Percentiles rank a stretch among this genome's conserved stretches.
These are phyloP conservation scores for Sporothrix dimorphospora DNA, from an alignment of 2,329 filamentous ascomycete genomes.

Conservation along the genomic window DNA sequence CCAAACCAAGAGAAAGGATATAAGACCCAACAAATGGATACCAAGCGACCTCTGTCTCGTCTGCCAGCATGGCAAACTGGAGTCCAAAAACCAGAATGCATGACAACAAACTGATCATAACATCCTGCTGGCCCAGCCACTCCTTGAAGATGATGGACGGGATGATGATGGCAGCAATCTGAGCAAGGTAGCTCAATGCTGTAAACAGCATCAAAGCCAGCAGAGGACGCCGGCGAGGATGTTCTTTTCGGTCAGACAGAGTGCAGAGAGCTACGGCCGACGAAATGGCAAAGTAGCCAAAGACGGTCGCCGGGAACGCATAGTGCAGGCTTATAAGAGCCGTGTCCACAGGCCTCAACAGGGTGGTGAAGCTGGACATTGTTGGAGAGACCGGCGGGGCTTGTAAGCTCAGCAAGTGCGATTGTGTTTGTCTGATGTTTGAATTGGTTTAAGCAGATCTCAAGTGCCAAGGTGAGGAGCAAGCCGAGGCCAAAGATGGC, in stretches of 20 bases:
- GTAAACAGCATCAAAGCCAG: conserved; percentile 49
- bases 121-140: conserved; percentile 52
- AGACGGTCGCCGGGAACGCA: conserved; percentile 59
- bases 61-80: conserved; percentile 58
- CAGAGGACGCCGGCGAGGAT: conserved; percentile 49
- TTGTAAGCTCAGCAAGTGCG: not conserved
- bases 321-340: conserved; percentile 57
- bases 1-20: conserved; percentile 60
- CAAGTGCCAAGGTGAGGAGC: not conserved
- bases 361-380: conserved; percentile 7
- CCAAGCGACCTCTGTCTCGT: conserved; percentile 57
- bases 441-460: not conserved
- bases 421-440: not conserved
- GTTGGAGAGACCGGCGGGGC: not conserved
- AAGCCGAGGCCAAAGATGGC: not conserved
- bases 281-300: conserved; percentile 60
- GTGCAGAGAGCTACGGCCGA: conserved; percentile 56
- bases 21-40: conserved; percentile 68
- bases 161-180: conserved; percentile 48
- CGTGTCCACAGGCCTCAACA: conserved; percentile 35
- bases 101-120: conserved; percentile 61
- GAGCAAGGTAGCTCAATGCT: conserved; percentile 52
- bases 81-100: conserved; percentile 67
- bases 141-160: conserved; percentile 41
- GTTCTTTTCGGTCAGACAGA: conserved; percentile 45